Percentiles rank a stretch among this genome's conserved stretches.
Evolutionary conservation across 306 rosid species (phyloP).

Genomic region (Adenanthera pavonina): DNA sequence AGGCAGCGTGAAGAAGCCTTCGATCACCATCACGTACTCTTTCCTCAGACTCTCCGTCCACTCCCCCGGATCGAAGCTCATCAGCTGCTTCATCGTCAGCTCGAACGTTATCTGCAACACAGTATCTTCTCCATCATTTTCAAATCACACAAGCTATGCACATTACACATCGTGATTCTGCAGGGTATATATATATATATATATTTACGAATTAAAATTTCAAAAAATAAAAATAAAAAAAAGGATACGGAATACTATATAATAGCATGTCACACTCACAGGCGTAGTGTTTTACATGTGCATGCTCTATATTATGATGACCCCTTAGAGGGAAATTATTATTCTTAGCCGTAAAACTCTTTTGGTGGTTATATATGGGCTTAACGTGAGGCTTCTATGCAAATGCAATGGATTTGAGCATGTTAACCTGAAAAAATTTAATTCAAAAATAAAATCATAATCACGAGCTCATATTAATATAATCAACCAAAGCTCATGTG

Average conservation of each 20-base stretch:
- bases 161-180: not conserved
- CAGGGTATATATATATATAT: not conserved
- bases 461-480: not conserved
- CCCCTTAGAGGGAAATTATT: slow-evolving; percentile 45
- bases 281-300: slow-evolving; percentile 28
- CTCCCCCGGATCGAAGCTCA: slow-evolving; percentile 95
- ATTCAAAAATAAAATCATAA: not conserved
- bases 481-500: not conserved
- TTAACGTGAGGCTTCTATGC: slow-evolving; percentile 32
- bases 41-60: slow-evolving; percentile 87
- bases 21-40: slow-evolving; percentile 84
- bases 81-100: slow-evolving; percentile 90
- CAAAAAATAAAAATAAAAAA: not conserved
- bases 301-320: slow-evolving; percentile 47
- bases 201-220: not conserved
- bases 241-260: not conserved
- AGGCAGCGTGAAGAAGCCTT: slow-evolving; percentile 91
- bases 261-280: slow-evolving; percentile 6
- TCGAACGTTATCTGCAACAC: slow-evolving; percentile 86
- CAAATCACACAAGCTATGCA: not conserved
- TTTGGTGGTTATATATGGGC: not conserved
- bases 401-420: slow-evolving; percentile 38
- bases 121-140: not conserved
- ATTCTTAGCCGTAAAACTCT: slow-evolving; percentile 37
- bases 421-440: not conserved